Base-by-base conservation (phyloP, 345 rosid genomes). In the Microcos paniculata region DNA sequence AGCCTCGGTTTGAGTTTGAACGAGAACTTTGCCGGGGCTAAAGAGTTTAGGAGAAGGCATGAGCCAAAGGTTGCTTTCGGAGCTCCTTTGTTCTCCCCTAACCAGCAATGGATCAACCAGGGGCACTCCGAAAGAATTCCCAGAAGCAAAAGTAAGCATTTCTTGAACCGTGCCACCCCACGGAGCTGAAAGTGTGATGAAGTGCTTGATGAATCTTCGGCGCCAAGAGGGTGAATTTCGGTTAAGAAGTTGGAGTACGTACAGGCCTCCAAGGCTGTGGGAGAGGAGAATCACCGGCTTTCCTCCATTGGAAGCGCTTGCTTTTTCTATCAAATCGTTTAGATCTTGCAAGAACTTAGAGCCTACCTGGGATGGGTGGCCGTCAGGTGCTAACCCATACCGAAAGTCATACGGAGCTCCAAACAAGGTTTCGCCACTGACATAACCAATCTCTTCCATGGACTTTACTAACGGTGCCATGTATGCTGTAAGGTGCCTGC, bases 401-500 rank as follows among this genome's bases (percentile, higher is more conserved):
- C 99, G 89, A 64, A 91, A 95, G 76, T 93, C 99, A 23, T 95
- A 95, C 0, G 99, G 98, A 58, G 99, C 97, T 77, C 96, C 98
- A 0, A 89, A 84, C 14, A 95, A 75, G 42, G 83, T 91, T 72
- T 87, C 80, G 15, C 90, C 93, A 63, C 79, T 76, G 4, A 84
- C 83, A 62, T 95, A 93, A 19, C 98, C 99, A 0, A 74, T 72
- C 70, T 79, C 21, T 53, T 88, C 86, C 35, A 95, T 81, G 42
- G 94, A 86, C 51, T 86, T 76, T 75, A 93, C 97, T 12, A 91
- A 73, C 23, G 84, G 85, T 48, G 79, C 84, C 97, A 95, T 95
- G 91, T 93, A 93, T 24, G 85, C 70, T 26, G 98, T 85, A 35
- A 76, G 46, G 0, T 63, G 69, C 85, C 95, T 91, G 87, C 12